These are phyloP conservation scores for Vigna mungo DNA, from an alignment of 306 rosid genomes.

Conservation along the genomic window DNA sequence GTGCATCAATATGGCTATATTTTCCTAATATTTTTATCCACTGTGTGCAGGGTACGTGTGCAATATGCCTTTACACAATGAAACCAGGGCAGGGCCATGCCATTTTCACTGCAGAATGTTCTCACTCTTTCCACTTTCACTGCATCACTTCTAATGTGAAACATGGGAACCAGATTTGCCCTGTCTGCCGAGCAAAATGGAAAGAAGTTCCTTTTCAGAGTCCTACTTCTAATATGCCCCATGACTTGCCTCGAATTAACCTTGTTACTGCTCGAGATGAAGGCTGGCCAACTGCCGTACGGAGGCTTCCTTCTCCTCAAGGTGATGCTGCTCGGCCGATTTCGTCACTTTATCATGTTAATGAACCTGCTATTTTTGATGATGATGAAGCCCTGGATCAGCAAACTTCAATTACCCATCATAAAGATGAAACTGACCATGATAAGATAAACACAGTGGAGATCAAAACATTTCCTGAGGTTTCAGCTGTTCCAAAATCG, in stretches of 20 bases:
- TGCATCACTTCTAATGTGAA: slow-evolving; percentile 93
- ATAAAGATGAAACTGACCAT: slow-evolving; percentile 48
- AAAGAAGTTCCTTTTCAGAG: slow-evolving; percentile 91
- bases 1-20: neutral
- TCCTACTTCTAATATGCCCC: slow-evolving; percentile 55
- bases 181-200: slow-evolving; percentile 94
- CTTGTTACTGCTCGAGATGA: slow-evolving; percentile 59
- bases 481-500: slow-evolving; percentile 76
- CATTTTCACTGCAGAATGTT: slow-evolving; percentile 95
- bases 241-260: slow-evolving; percentile 55
- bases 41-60: slow-evolving; percentile 76
- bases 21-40: slow-evolving; percentile 47
- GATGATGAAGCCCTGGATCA: slow-evolving; percentile 85
- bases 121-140: slow-evolving; percentile 96
- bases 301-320: slow-evolving; percentile 66
- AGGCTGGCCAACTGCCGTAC: slow-evolving; percentile 61
- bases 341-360: slow-evolving; percentile 57
- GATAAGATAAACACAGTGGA: slow-evolving; percentile 53
- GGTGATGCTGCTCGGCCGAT: slow-evolving; percentile 55
- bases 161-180: slow-evolving; percentile 97
- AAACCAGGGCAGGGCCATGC: slow-evolving; percentile 94
- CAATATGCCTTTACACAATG: slow-evolving; percentile 86
- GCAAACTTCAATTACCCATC: slow-evolving; percentile 50
- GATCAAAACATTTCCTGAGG: slow-evolving; percentile 79
- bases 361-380: slow-evolving; percentile 74